phyloP scores from a whole-genome alignment of 371 early-diverging fungal species.

The Blyttiomyces sp. region DNA sequence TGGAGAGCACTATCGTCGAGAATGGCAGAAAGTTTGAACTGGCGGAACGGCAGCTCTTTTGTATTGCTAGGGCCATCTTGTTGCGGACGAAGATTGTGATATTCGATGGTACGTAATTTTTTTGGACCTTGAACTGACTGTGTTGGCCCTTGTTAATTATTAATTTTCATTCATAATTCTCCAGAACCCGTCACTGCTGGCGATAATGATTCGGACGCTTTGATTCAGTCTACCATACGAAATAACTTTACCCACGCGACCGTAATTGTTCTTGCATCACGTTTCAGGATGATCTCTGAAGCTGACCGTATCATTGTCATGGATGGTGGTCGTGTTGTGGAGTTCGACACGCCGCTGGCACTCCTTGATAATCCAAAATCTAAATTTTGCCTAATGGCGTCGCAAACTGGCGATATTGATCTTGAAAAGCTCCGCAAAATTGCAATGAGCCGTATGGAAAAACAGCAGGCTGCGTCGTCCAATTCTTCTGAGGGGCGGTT shows the following conservation, averaged over 20 bases:
- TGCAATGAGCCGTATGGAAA: conserved; percentile 10
- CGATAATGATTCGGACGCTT: conserved; percentile 45
- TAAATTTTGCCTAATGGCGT: conserved; percentile 42
- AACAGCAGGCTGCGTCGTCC: not conserved
- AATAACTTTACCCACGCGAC: conserved; percentile 45
- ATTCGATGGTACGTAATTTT: conserved; percentile 42
- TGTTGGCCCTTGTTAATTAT: conserved; percentile 2
- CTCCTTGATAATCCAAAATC: conserved; percentile 48
- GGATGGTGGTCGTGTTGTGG: conserved; percentile 52
- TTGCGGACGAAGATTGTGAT: conserved; percentile 49
- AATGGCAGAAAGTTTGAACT: conserved; percentile 53
- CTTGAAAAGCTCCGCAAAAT: conserved; percentile 24
- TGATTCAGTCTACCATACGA: conserved; percentile 41
- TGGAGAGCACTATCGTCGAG: conserved; percentile 47
- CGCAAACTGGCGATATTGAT: conserved; percentile 43
- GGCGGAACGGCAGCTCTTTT: conserved; percentile 57
- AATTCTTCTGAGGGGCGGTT: not conserved
- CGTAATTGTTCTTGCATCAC: conserved; percentile 44
- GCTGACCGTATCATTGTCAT: conserved; percentile 51
- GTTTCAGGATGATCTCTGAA: conserved; percentile 39
- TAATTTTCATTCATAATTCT: too few species aligned
- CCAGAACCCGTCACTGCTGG: conserved; percentile 50
- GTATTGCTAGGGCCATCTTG: conserved; percentile 55
- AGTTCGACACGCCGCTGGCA: conserved; percentile 65
- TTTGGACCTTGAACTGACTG: too few species aligned